Evolutionary conservation across 495 filamentous ascomycete genomes (phyloP).

Genomic region (Oidiodendron maius): DNA sequence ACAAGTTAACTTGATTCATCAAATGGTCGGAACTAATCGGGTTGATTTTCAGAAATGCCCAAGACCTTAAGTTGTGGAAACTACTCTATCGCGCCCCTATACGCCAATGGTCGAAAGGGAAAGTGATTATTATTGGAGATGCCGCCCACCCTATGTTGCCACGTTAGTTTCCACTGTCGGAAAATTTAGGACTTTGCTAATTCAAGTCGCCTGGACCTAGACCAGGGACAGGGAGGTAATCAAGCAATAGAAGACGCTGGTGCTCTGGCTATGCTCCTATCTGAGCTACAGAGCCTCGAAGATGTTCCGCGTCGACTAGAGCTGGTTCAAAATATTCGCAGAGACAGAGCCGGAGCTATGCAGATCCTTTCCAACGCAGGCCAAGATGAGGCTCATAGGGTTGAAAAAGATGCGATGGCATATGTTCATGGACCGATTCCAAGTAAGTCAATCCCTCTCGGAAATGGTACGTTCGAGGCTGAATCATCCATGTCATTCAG

Average conservation of each 20-base stretch:
- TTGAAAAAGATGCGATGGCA: too few relatives aligned
- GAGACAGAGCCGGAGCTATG: too few relatives aligned
- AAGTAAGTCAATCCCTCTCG: too few relatives aligned
- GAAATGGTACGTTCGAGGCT: too few relatives aligned
- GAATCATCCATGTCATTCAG: too few relatives aligned
- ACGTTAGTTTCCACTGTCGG: slow-evolving; percentile 27
- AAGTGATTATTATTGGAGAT: slow-evolving; percentile 51
- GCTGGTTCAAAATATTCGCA: too few relatives aligned
- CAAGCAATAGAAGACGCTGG: slow-evolving; percentile 19
- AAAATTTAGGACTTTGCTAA: background rate
- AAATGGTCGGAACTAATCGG: background rate
- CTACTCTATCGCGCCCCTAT: slow-evolving; percentile 50
- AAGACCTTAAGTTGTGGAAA: slow-evolving; percentile 49
- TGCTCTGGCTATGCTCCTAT: slow-evolving; percentile 13
- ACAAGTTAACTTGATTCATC: too few relatives aligned
- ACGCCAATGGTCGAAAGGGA: slow-evolving; percentile 42
- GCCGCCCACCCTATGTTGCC: slow-evolving; percentile 53
- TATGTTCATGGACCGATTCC: too few relatives aligned
- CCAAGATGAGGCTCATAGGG: too few relatives aligned
- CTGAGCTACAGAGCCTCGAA: too few relatives aligned
- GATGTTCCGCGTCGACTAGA: too few relatives aligned
- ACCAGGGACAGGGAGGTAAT: slow-evolving; percentile 15
- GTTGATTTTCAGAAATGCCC: slow-evolving; percentile 32
- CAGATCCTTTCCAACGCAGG: too few relatives aligned
- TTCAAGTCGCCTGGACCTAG: background rate